These are phyloP conservation scores for Ramaria sp. DNA, from an alignment of 768 basidiomycete species.

Conservation along the genomic window DNA sequence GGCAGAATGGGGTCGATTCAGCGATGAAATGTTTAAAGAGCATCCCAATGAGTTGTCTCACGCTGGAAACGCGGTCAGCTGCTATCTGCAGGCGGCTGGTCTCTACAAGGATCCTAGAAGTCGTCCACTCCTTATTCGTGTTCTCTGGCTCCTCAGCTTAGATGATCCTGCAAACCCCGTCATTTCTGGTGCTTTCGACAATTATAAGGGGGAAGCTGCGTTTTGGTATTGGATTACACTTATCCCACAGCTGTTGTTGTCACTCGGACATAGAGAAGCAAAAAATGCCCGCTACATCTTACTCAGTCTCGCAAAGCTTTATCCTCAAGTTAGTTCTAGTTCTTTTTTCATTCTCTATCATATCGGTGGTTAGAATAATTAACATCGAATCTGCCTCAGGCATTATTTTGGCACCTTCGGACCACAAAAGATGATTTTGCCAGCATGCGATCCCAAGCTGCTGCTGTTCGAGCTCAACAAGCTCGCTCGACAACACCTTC, in stretches of 20 bases:
- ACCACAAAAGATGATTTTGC: slow-evolving; percentile 68
- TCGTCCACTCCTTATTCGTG: slow-evolving; percentile 79
- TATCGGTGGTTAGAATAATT: no score
- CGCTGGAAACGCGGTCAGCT: slow-evolving; percentile 89
- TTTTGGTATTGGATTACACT: slow-evolving; percentile 99
- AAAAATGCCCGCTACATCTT: slow-evolving; percentile 87
- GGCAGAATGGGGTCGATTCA: slow-evolving; percentile 96
- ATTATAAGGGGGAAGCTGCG: slow-evolving; percentile 91
- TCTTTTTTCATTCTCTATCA: background rate
- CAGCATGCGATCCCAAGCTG: slow-evolving; percentile 32
- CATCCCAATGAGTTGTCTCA: slow-evolving; percentile 57
- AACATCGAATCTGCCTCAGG: slow-evolving; percentile 34
- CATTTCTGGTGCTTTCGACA: slow-evolving; percentile 70
- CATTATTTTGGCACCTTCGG: slow-evolving; percentile 89
- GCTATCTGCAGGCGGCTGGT: slow-evolving; percentile 95
- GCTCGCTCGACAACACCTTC: slow-evolving; percentile 7
- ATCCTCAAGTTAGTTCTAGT: slow-evolving; percentile 81
- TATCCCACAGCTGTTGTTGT: slow-evolving; percentile 86
- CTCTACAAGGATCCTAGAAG: slow-evolving; percentile 91
- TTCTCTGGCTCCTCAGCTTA: slow-evolving; percentile 92
- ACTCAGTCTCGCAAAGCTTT: slow-evolving; percentile 79
- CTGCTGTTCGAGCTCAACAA: slow-evolving; percentile 20
- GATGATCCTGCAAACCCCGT: slow-evolving; percentile 70
- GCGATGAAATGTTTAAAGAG: slow-evolving; percentile 89
- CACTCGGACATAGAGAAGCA: slow-evolving; percentile 83